A percentile compares a stretch with the other conserved stretches of the same genome.
Evolutionary conservation across 140 eudicot species (phyloP).

Genomic region (Anethum foeniculum): DNA sequence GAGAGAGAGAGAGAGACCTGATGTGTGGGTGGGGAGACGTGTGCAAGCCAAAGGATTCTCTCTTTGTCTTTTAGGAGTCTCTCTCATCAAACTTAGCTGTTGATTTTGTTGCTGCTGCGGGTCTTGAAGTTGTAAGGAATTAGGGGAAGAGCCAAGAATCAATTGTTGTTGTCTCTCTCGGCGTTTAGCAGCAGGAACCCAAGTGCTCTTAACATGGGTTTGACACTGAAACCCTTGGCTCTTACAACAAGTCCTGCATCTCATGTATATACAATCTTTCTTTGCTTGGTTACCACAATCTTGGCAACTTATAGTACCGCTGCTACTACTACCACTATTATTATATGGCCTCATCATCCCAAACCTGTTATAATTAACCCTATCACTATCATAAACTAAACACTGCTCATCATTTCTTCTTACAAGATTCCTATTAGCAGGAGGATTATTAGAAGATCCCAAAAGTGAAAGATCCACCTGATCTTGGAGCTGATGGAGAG

Average conservation of each 20-base stretch:
- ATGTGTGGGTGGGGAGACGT: constrained; percentile 30
- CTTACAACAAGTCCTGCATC: constrained; percentile 94
- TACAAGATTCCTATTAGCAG: background rate
- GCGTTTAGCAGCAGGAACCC: constrained; percentile 94
- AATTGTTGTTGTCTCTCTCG: constrained; percentile 76
- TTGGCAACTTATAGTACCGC: constrained; percentile 45
- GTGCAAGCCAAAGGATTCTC: constrained; percentile 37
- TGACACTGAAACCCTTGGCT: constrained; percentile 81
- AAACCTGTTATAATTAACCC: constrained; percentile 12
- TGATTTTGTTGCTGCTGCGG: constrained; percentile 30
- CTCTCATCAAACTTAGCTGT: constrained; percentile 39
- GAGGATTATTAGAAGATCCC: background rate
- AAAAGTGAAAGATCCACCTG: constrained; percentile 3
- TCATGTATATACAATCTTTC: constrained; percentile 67
- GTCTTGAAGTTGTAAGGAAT: constrained; percentile 17
- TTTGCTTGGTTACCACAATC: constrained; percentile 96
- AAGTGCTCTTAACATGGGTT: constrained; percentile 91
- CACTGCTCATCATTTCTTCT: constrained; percentile 8
- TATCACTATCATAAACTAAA: background rate
- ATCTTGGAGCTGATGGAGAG: constrained; percentile 10
- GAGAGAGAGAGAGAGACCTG: constrained; percentile 31
- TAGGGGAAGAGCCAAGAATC: constrained; percentile 7
- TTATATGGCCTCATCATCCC: constrained; percentile 27
- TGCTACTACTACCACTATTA: constrained; percentile 5
- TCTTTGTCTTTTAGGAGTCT: constrained; percentile 39